Evolutionary conservation across 148 eudicot species (phyloP).

Genomic region (Beta vulgaris): DNA sequence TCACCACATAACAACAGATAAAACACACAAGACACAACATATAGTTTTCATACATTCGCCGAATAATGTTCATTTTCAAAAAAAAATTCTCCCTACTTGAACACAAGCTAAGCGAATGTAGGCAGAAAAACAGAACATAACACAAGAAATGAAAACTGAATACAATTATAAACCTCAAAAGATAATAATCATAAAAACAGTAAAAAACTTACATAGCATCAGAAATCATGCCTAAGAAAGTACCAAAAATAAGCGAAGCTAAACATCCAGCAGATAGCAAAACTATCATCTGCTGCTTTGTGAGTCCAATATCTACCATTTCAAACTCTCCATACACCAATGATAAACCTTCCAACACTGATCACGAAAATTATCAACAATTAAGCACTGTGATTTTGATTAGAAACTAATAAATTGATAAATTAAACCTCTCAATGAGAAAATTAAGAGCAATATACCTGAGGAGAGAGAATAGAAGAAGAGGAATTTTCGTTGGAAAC

Average conservation of each 20-base stretch:
- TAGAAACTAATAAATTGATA: background rate
- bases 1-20: background rate
- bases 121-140: background rate
- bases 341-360: constrained; percentile 77
- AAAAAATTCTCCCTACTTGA: too few species aligned
- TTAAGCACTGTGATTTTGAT: background rate
- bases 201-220: constrained; percentile 66
- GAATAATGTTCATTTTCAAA: too few species aligned
- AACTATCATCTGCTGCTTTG: constrained; percentile 53
- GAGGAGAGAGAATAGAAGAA: constrained; percentile 65
- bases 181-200: background rate
- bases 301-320: constrained; percentile 42
- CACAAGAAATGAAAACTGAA: background rate
- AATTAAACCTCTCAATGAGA: background rate
- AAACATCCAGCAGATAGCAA: constrained; percentile 55
- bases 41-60: background rate
- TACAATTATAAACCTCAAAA: background rate
- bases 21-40: background rate
- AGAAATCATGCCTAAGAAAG: constrained; percentile 65
- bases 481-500: constrained; percentile 62
- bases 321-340: constrained; percentile 77
- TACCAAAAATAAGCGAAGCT: constrained; percentile 50
- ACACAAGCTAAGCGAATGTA: background rate
- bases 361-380: constrained; percentile 5
- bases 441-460: constrained; percentile 30